Percentiles rank a stretch among this genome's conserved stretches.
Evolutionary conservation across 176 grass and related monocot genomes (phyloP).

Genomic region (Oryza rufipogon): DNA sequence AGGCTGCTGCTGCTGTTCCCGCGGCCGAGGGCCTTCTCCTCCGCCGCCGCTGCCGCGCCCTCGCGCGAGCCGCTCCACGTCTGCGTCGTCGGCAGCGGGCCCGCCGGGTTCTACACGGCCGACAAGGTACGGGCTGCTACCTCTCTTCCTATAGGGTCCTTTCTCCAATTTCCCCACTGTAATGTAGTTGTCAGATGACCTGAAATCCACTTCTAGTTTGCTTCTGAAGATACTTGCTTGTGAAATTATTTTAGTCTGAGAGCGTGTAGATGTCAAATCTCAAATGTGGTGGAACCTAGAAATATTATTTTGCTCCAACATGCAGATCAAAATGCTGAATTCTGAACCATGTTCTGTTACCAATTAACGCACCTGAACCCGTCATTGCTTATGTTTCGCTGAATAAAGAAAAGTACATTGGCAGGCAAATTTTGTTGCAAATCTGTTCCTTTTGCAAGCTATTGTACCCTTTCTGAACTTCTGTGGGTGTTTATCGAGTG

Average conservation of each 20-base stretch:
- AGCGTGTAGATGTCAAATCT: neutral
- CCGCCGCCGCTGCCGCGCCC: slow-evolving; percentile 15
- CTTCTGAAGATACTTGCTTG: neutral
- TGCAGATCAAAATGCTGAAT: neutral
- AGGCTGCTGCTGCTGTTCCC: slow-evolving; percentile 21
- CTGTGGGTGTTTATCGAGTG: neutral
- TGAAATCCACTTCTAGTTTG: neutral
- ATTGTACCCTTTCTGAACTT: neutral
- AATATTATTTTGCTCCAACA: neutral
- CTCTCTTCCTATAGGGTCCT: neutral
- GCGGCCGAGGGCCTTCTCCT: slow-evolving; percentile 47
- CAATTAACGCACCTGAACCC: neutral
- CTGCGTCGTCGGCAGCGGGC: slow-evolving; percentile 84
- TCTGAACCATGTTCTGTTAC: neutral
- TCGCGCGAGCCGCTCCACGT: slow-evolving; percentile 57
- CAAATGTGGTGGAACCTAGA: slow-evolving; percentile 7
- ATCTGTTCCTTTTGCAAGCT: neutral
- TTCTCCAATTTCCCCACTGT: neutral
- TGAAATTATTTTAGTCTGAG: neutral
- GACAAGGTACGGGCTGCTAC: slow-evolving; percentile 53
- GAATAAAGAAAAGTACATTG: neutral
- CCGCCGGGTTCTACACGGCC: slow-evolving; percentile 94
- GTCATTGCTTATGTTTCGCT: neutral
- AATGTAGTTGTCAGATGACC: neutral
- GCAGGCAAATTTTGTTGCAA: neutral